Evolutionary conservation across 169 alveolate species (phyloP).

Genomic region (Babesia caballi): DNA sequence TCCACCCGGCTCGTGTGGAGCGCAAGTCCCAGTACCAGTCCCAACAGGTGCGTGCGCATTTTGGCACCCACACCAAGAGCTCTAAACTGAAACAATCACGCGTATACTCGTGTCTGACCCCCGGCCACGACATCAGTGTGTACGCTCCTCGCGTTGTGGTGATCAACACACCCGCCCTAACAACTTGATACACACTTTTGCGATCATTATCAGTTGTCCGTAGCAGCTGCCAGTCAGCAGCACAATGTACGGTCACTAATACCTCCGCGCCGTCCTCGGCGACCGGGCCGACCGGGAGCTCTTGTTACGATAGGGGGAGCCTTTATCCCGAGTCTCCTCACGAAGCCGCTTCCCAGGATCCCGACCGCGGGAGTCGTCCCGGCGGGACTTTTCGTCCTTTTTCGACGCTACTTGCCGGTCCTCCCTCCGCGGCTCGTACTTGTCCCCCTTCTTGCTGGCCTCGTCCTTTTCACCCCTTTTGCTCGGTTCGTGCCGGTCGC

Average conservation of each 20-base stretch:
- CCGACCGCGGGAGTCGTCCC: constrained; percentile 2
- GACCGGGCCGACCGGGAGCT: constrained; percentile 14
- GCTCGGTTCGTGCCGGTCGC: neutral
- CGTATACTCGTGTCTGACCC: too few species aligned
- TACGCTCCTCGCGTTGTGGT: too few species aligned
- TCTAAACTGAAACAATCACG: too few species aligned
- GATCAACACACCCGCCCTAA: too few species aligned
- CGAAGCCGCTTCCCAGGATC: neutral
- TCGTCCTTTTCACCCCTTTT: neutral
- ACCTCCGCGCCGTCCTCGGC: neutral
- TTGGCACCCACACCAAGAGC: too few species aligned
- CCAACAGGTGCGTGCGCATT: too few species aligned
- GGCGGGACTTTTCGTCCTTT: neutral
- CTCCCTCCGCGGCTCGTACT: neutral
- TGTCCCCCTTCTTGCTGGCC: neutral
- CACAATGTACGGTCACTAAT: too few species aligned
- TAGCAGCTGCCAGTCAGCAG: too few species aligned
- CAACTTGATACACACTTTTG: too few species aligned
- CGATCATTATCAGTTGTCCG: too few species aligned
- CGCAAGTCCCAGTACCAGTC: neutral
- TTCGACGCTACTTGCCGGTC: neutral
- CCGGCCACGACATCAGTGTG: too few species aligned
- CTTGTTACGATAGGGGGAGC: constrained; percentile 20
- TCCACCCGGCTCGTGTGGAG: neutral
- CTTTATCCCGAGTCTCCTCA: neutral